Base-by-base conservation (phyloP, 2,329 filamentous ascomycete species). In the Colletotrichum salicis region DNA sequence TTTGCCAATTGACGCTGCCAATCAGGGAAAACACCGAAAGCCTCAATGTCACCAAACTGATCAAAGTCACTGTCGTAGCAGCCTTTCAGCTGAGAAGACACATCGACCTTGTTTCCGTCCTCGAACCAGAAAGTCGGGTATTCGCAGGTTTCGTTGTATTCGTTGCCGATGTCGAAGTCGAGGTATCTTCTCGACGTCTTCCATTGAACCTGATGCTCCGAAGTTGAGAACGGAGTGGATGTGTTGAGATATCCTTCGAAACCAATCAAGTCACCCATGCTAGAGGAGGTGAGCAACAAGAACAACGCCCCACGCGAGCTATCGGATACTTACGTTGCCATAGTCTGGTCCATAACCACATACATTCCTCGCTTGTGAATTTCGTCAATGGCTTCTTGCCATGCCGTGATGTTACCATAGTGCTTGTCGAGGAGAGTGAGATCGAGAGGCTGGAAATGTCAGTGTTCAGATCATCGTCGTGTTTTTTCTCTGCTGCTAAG, bases 31-130 rank as follows among this genome's bases (percentile, higher is more conserved):
- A 89, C 86, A 74, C 90, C 90, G 75, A 91, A 91, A 52, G 89
- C 89, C 77, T 89, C 88, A 29, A 87, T 87, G 74, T 92, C 89
- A 64, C 90, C 90, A 73, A 89, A 92, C 78, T 81, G 87, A 76
- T 92, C 89, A 73, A 91, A 92, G 54, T 92, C 90, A 74, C 88
- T 90, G 78, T 90, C 81, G 75, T 87, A 89, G 78, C 90, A 92
- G 5, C 89, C 88, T 4, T 81, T 80, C 73, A 91, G 80, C 27
- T 82, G 75, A 5, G 82, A 78, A 4, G 82, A 84, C 29, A 88
- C 84, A 60, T 85, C 82, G 31, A 89, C 84, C 6, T 82, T 86
- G 67, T 81, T 83, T 57, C 90, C 90, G 10, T 85, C 85, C 72
- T 91, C 88, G 51, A 86, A 82, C 86, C 88, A 92, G 77, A 92